Conservation (phyloP, 352 stramenopile genomes). For the Elongisporangium undulatum region DNA sequence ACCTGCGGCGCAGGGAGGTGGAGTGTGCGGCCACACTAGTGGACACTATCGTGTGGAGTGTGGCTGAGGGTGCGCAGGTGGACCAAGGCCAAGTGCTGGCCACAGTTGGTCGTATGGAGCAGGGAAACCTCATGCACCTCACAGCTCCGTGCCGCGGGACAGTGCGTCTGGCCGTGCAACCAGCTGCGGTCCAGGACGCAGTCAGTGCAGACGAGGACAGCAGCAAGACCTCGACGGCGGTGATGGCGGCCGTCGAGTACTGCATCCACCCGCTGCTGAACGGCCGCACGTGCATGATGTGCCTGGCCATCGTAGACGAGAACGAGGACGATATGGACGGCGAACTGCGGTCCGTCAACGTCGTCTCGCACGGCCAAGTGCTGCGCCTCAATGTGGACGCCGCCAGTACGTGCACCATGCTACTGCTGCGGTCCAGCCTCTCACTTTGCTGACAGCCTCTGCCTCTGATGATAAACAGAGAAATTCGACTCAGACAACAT, state of each 20-base stretch:
- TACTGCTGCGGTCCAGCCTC: slow-evolving; percentile 36
- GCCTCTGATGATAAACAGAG: slow-evolving; percentile 32
- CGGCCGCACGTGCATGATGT: slow-evolving; percentile 79
- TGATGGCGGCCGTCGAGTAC: slow-evolving; percentile 66
- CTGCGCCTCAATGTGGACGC: slow-evolving; percentile 95
- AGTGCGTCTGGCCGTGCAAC: slow-evolving; percentile 34
- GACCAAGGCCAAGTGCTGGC: slow-evolving; percentile 54
- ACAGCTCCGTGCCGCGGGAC: slow-evolving; percentile 90
- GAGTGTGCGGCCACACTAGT: slow-evolving; percentile 28
- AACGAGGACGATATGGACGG: slow-evolving; percentile 59
- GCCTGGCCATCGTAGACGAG: slow-evolving; percentile 62
- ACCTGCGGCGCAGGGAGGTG: slow-evolving; percentile 58
- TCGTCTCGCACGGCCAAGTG: slow-evolving; percentile 86
- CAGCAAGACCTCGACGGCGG: background rate
- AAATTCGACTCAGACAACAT: slow-evolving; percentile 87
- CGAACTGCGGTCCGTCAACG: slow-evolving; percentile 54
- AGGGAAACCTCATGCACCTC: slow-evolving; percentile 48
- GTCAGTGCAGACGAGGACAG: slow-evolving; percentile 7
- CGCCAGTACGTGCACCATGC: slow-evolving; percentile 84
- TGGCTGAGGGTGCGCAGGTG: slow-evolving; percentile 40
- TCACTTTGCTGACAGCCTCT: slow-evolving; percentile 6
- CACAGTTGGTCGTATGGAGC: slow-evolving; percentile 48
- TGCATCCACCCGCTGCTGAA: slow-evolving; percentile 75
- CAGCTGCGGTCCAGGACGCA: slow-evolving; percentile 11
- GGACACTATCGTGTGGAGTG: slow-evolving; percentile 37